A percentile compares a stretch with the other conserved stretches of the same genome.
Evolutionary conservation across 1,284 basidiomycete species (phyloP).

Genomic region (Ganoderma lucidum): DNA sequence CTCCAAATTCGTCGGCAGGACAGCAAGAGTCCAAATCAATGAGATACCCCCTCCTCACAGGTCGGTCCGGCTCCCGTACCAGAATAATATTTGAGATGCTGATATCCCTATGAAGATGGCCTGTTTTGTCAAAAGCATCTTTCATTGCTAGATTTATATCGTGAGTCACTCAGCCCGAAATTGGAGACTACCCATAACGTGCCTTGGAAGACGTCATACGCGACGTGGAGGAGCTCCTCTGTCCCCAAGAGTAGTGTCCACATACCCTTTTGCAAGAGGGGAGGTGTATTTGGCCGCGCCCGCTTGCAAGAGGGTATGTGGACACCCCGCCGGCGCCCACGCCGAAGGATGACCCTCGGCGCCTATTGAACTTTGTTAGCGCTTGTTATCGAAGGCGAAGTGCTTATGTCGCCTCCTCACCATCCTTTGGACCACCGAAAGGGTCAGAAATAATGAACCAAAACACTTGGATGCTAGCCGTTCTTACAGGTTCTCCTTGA

Average conservation of each 20-base stretch:
- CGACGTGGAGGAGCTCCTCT: constrained; percentile 17
- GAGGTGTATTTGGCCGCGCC: too few relatives aligned
- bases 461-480: too few relatives aligned
- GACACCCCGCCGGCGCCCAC: too few relatives aligned
- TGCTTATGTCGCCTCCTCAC: too few relatives aligned
- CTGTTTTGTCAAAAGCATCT: constrained; percentile 13
- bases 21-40: constrained; percentile 24
- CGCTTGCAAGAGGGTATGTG: too few relatives aligned
- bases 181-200: not conserved
- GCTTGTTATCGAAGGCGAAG: too few relatives aligned
- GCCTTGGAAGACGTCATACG: constrained; percentile 23
- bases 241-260: not conserved
- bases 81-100: constrained; percentile 26
- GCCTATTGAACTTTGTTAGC: too few relatives aligned
- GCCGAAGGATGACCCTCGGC: too few relatives aligned
- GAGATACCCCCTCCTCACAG: constrained; percentile 15
- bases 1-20: constrained; percentile 5
- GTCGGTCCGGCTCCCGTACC: constrained; percentile 3
- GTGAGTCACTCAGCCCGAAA: not conserved
- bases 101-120: constrained; percentile 20
- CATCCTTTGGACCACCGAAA: too few relatives aligned
- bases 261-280: too few relatives aligned
- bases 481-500: too few relatives aligned
- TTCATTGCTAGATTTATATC: constrained; percentile 8
- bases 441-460: too few relatives aligned